Conservation (phyloP, 306 rosid genomes). For the Lagenaria siceraria region DNA sequence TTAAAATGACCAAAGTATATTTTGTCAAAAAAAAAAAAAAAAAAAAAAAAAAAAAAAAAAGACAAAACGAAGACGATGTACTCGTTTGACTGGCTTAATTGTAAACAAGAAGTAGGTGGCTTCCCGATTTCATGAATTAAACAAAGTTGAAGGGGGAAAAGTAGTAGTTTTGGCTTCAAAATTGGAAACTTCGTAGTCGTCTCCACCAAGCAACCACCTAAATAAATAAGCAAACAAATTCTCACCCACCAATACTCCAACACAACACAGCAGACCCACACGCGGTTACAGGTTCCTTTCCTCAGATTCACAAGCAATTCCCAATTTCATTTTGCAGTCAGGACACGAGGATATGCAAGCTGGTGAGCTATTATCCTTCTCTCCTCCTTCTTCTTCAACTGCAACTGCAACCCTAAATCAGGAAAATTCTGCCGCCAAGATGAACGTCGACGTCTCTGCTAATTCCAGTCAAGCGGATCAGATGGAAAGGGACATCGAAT, state of each 20-base stretch:
- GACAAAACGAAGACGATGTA: no score
- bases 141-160: background rate
- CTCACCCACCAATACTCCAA: background rate
- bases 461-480: background rate
- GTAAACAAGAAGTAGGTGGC: background rate
- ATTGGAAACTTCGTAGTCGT: constrained; percentile 4
- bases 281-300: background rate
- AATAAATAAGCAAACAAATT: background rate
- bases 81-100: background rate
- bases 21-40: no score
- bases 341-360: background rate
- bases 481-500: background rate
- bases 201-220: constrained; percentile 7
- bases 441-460: background rate
- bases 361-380: background rate
- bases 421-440: constrained; percentile 24
- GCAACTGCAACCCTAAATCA: constrained; percentile 8
- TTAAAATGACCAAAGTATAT: no score
- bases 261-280: background rate
- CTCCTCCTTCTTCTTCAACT: background rate
- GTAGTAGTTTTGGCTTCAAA: background rate
- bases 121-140: background rate
- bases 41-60: no score
- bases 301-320: background rate
- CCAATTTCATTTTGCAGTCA: background rate